Evolutionary conservation across 352 stramenopile genomes (phyloP).

Genomic region (Phytophthora pinifolia): DNA sequence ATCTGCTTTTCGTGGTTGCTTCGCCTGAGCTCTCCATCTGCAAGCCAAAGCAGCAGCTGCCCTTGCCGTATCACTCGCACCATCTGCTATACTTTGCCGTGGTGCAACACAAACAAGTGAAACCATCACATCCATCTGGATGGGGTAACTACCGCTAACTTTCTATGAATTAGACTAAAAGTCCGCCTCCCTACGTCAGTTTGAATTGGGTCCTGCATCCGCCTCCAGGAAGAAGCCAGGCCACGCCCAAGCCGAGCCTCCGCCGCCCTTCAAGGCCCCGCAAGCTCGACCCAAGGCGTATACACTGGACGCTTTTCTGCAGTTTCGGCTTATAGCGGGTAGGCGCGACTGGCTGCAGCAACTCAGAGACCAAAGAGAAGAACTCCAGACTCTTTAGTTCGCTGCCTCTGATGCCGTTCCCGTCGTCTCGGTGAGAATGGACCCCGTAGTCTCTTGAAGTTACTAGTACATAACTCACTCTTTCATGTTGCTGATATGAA

Average conservation of each 20-base stretch:
- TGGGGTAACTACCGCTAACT: constrained; percentile 11
- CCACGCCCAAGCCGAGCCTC: neutral
- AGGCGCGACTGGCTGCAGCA: constrained; percentile 8
- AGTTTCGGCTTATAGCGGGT: constrained; percentile 15
- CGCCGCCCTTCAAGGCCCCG: neutral
- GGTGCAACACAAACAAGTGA: no score
- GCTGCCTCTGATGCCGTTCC: constrained; percentile 23
- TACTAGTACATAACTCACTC: constrained; percentile 1
- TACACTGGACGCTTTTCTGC: constrained; percentile 9
- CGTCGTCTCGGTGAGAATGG: constrained; percentile 31
- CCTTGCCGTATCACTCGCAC: no score
- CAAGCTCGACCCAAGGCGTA: no score
- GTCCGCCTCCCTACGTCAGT: constrained; percentile 6
- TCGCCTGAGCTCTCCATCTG: no score
- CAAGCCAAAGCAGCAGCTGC: no score
- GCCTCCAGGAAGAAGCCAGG: constrained; percentile 15
- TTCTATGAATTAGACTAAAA: constrained; percentile 22
- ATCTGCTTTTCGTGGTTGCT: no score
- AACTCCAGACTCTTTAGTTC: neutral
- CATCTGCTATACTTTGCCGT: neutral
- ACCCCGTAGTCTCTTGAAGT: neutral
- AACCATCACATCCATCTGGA: neutral
- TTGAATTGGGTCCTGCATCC: constrained; percentile 8
- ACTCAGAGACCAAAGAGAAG: neutral
- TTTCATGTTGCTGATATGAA: constrained; percentile 3